These are phyloP conservation scores for Aspergillus persii DNA, from an alignment of 2,329 filamentous ascomycete genomes.

Conservation along the genomic window DNA sequence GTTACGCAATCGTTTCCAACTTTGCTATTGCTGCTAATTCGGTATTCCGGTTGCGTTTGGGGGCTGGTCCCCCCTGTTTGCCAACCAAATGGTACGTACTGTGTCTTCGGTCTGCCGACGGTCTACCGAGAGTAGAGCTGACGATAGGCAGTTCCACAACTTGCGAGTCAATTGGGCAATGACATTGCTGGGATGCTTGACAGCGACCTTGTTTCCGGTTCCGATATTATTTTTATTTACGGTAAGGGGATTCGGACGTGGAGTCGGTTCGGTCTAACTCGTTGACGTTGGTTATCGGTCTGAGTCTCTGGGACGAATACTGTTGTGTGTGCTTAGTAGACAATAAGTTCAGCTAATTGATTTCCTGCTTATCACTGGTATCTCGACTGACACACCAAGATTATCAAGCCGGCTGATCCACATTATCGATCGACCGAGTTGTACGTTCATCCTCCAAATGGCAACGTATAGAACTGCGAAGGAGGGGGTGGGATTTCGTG, in stretches of 20 bases:
- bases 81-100: constrained; percentile 12
- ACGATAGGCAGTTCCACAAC: constrained; percentile 11
- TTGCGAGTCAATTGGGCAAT: constrained; percentile 42
- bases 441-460: background rate
- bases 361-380: background rate
- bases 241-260: constrained; percentile 44
- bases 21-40: constrained; percentile 41
- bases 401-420: background rate
- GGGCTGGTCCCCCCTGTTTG: constrained; percentile 37
- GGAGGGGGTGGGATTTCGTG: background rate
- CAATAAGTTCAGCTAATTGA: background rate
- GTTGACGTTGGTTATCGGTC: background rate
- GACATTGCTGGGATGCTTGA: constrained; percentile 39
- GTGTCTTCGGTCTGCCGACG: constrained; percentile 32
- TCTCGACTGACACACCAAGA: background rate
- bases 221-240: constrained; percentile 50
- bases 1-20: constrained; percentile 41
- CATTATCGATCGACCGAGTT: background rate
- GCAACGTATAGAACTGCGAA: background rate
- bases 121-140: constrained; percentile 29
- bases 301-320: background rate
- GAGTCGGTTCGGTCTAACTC: background rate
- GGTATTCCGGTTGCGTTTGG: constrained; percentile 34
- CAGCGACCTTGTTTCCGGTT: constrained; percentile 44
- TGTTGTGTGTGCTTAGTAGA: background rate